Evolutionary conservation across 139 green algal genomes (phyloP).

Genomic region (Nannochloris sp.): DNA sequence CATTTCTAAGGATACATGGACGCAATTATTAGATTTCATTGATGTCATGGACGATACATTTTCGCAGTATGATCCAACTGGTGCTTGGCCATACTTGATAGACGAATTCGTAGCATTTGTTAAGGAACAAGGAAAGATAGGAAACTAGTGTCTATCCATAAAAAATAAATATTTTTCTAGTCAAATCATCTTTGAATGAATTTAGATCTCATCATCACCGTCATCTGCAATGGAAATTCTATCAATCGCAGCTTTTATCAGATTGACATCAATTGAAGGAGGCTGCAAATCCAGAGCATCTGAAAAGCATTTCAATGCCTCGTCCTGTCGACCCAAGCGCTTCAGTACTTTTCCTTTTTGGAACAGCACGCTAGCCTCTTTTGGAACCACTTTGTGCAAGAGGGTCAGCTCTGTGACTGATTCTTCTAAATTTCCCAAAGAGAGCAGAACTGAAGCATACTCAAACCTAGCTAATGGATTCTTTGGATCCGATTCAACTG

Average conservation of each 20-base stretch:
- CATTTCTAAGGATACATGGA: constrained; percentile 79
- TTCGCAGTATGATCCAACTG: constrained; percentile 68
- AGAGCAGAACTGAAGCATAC: constrained; percentile 65
- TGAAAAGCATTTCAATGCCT: constrained; percentile 63
- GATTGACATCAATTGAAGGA: constrained; percentile 53
- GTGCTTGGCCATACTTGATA: constrained; percentile 82
- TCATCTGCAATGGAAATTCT: constrained; percentile 61
- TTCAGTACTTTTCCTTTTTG: constrained; percentile 79
- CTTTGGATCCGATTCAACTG: constrained; percentile 61
- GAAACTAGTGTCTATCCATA: neutral
- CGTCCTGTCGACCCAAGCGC: constrained; percentile 49
- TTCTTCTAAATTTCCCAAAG: constrained; percentile 40
- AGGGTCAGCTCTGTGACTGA: constrained; percentile 62
- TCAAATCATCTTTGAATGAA: neutral
- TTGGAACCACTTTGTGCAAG: constrained; percentile 69
- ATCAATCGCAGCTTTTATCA: constrained; percentile 85
- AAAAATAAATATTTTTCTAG: neutral
- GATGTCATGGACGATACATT: constrained; percentile 64
- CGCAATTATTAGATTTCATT: constrained; percentile 72
- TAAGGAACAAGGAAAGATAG: constrained; percentile 1
- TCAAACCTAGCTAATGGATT: constrained; percentile 93
- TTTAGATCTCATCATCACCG: constrained; percentile 66
- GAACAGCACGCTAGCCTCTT: constrained; percentile 80
- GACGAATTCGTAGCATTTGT: constrained; percentile 57
- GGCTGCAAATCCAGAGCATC: constrained; percentile 78